Conservation (phyloP, 1,139 yeast genomes). For the Candida labiduridarum region DNA sequence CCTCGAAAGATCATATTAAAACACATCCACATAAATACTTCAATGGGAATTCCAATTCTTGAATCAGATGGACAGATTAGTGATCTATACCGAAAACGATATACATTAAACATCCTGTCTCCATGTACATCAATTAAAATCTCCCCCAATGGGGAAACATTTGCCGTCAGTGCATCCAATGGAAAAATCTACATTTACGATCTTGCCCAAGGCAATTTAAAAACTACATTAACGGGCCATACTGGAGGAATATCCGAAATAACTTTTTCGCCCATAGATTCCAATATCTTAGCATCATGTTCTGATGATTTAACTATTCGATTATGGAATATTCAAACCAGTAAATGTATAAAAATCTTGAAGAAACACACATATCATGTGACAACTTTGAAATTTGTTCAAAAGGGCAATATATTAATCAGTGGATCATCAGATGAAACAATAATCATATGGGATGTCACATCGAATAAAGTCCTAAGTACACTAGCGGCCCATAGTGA, state of each 20-base stretch:
- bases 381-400: conserved; percentile 68
- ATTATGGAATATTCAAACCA: conserved; percentile 58
- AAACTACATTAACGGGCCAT: conserved; percentile 59
- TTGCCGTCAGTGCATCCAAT: conserved; percentile 59
- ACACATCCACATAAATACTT: too few species aligned
- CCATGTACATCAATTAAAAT: conserved; percentile 52
- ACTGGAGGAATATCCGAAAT: conserved; percentile 69
- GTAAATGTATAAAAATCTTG: conserved; percentile 58
- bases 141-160: conserved; percentile 61
- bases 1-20: too few species aligned
- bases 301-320: conserved; percentile 85
- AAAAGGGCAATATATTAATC: conserved; percentile 75
- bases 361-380: conserved; percentile 88
- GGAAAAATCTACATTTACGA: conserved; percentile 30
- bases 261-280: conserved; percentile 71
- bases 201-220: conserved; percentile 19
- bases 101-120: conserved; percentile 6
- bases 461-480: conserved; percentile 68
- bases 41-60: conserved; percentile 9
- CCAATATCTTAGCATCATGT: conserved; percentile 75
- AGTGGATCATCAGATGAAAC: conserved; percentile 92
- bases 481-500: conserved; percentile 94
- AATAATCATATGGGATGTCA: conserved; percentile 85
- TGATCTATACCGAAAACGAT: conserved; percentile 8
- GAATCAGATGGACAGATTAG: conserved; percentile 1